Evolutionary conservation across 768 basidiomycete species (phyloP).

Genomic region (Cystofilobasidium macerans): DNA sequence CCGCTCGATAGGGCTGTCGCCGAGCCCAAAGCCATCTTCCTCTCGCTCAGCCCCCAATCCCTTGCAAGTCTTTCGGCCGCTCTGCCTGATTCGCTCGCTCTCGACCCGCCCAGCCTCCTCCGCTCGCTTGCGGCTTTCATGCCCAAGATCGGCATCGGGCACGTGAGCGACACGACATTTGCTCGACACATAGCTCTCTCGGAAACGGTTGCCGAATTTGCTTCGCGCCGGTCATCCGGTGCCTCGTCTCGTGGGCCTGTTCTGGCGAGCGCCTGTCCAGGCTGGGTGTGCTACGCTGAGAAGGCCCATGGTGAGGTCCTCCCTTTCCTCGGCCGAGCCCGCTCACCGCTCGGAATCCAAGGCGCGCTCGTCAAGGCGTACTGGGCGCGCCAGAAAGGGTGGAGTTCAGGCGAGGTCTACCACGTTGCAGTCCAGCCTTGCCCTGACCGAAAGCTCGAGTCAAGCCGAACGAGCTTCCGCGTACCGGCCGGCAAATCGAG

Average conservation of each 20-base stretch:
- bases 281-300: slow-evolving; percentile 99
- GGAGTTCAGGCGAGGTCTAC: slow-evolving; percentile 75
- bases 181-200: slow-evolving; percentile 71
- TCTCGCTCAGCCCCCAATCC: slow-evolving; percentile 82
- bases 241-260: slow-evolving; percentile 53
- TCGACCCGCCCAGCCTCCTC: slow-evolving; percentile 46
- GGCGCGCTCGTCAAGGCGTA: slow-evolving; percentile 85
- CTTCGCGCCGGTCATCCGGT: slow-evolving; percentile 49
- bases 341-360: slow-evolving; percentile 91
- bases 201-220: slow-evolving; percentile 72
- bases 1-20: not conserved
- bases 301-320: slow-evolving; percentile 91
- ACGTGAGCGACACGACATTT: slow-evolving; percentile 90
- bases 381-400: slow-evolving; percentile 58
- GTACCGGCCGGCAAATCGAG: not conserved
- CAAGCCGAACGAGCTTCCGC: slow-evolving; percentile 54
- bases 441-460: slow-evolving; percentile 98
- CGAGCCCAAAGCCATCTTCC: slow-evolving; percentile 34
- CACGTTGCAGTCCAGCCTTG: slow-evolving; percentile 98
- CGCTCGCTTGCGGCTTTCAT: slow-evolving; percentile 45
- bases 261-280: slow-evolving; percentile 91
- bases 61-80: slow-evolving; percentile 67
- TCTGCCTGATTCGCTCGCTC: slow-evolving; percentile 31
- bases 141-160: slow-evolving; percentile 55
- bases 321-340: slow-evolving; percentile 73